Percentiles rank a stretch among this genome's conserved stretches.
Evolutionary conservation across 2,329 filamentous ascomycete species (phyloP).

Genomic region (Helotiales sp.): DNA sequence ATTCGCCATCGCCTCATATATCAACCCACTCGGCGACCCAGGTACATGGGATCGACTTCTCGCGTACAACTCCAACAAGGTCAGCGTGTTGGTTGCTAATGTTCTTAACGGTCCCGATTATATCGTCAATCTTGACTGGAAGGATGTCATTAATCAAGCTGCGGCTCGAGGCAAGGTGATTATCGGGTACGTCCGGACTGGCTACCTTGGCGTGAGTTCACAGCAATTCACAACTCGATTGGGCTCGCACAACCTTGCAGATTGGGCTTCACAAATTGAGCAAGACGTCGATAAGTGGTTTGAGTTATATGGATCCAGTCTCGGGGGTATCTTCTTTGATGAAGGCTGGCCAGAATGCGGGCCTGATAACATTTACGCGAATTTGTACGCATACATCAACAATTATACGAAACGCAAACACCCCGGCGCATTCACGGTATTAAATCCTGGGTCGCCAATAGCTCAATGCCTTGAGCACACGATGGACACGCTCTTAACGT

Average conservation of each 20-base stretch:
- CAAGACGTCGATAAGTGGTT: slow-evolving; percentile 39
- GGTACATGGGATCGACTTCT: slow-evolving; percentile 18
- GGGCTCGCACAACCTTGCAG: neutral
- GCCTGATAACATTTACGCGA: slow-evolving; percentile 37
- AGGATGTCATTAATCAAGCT: slow-evolving; percentile 16
- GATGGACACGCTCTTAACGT: slow-evolving; percentile 44
- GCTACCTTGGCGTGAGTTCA: slow-evolving; percentile 8
- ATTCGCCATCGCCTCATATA: slow-evolving; percentile 25
- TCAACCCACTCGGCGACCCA: slow-evolving; percentile 22
- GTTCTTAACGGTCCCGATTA: slow-evolving; percentile 23
- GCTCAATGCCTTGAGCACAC: slow-evolving; percentile 42
- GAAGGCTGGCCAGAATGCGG: slow-evolving; percentile 43
- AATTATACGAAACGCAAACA: slow-evolving; percentile 35
- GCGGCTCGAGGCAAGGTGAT: slow-evolving; percentile 16
- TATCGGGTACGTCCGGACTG: slow-evolving; percentile 22
- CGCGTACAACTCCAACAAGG: slow-evolving; percentile 9
- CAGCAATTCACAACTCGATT: neutral
- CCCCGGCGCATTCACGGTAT: slow-evolving; percentile 37
- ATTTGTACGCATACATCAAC: slow-evolving; percentile 40
- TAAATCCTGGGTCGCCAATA: slow-evolving; percentile 36
- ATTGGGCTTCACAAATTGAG: slow-evolving; percentile 39
- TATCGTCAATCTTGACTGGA: slow-evolving; percentile 13
- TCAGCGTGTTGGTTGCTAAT: slow-evolving; percentile 21
- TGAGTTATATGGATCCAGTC: slow-evolving; percentile 17
- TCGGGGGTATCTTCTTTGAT: slow-evolving; percentile 45